Base-by-base conservation (phyloP, 495 filamentous ascomycete genomes). In the Aspergillus olivimuriae region DNA sequence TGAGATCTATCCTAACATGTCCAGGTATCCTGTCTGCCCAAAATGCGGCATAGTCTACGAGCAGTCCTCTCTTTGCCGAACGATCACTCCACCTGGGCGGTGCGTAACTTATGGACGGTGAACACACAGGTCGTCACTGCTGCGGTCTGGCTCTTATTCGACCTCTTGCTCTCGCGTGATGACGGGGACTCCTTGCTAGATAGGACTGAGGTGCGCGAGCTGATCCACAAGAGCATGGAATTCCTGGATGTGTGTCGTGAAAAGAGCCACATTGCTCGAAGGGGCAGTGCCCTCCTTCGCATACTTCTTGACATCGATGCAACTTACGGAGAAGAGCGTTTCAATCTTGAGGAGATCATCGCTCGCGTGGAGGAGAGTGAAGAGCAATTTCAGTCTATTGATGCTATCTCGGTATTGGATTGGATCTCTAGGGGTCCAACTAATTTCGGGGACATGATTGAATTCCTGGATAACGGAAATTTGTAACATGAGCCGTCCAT, bases 121-220 rank as follows among this genome's bases (percentile, higher is more conserved):
- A 53, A 49, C 23, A 45, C 50, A 1, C 41, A 53, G 15, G 43
- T 48, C 17, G 36, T 49, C 11, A 53, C 50, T 6, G 31, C 41
- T 17, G 39, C 50, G 0, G 22, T 48, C 11, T 48, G 41, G 42
- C 41, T 49, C 3, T 26, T 53, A 5, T 49, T 53, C 16, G 46
- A 49, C 10, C 17, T 48, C 2, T 36, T 52, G 10, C 45, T 52
- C 17, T 36, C 50, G 3, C 34, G 41, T 15, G 41, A 47, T 7
- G 26, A 41, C 19, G 18, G 34, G 5, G 12, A 9, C 8, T 28
- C 24, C 3, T 28, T 47, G 4, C 41, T 40, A 10, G 50, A 52
- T 10, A 12, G 37, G 1, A 19, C 22, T 4, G 34, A 48, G 14
- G 44, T 45, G 2, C 28, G 36, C 11, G 35, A 41, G 1, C 20